Conservation (phyloP, 2,329 filamentous ascomycete species). For the Fusarium acutatum region DNA sequence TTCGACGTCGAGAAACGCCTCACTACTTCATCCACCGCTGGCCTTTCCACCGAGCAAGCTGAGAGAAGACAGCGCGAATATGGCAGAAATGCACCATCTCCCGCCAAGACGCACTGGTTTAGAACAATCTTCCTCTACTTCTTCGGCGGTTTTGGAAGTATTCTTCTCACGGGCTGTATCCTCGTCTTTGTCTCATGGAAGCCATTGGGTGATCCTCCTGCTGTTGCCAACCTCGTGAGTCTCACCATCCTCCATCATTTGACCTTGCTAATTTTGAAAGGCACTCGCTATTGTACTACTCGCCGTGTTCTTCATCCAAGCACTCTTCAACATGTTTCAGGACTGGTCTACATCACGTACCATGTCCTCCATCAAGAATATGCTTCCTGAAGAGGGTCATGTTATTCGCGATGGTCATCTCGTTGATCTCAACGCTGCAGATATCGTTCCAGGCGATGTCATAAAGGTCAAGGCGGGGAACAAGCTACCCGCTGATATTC, state of each 20-base stretch:
- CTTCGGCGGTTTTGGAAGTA: conserved; percentile 8
- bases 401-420: neutral
- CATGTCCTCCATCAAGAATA: conserved; percentile 11
- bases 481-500: conserved; percentile 3
- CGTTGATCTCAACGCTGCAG: neutral
- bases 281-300: neutral
- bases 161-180: neutral
- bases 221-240: neutral
- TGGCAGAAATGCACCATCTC: conserved; percentile 2
- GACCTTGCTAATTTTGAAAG: neutral
- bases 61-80: neutral
- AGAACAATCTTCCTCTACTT: conserved; percentile 8
- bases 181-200: conserved; percentile 12
- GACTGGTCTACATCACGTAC: conserved; percentile 15
- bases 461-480: neutral
- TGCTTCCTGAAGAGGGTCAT: neutral
- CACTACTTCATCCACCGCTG: neutral
- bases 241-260: fast-evolving
- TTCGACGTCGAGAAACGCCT: conserved; percentile 8
- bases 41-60: neutral
- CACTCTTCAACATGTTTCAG: conserved; percentile 7
- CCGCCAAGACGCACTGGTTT: conserved; percentile 3
- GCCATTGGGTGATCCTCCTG: neutral
- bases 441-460: neutral
- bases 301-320: neutral